Base-by-base conservation (phyloP, 257 asterid genomes). In the Craterostigma plantagineum region DNA sequence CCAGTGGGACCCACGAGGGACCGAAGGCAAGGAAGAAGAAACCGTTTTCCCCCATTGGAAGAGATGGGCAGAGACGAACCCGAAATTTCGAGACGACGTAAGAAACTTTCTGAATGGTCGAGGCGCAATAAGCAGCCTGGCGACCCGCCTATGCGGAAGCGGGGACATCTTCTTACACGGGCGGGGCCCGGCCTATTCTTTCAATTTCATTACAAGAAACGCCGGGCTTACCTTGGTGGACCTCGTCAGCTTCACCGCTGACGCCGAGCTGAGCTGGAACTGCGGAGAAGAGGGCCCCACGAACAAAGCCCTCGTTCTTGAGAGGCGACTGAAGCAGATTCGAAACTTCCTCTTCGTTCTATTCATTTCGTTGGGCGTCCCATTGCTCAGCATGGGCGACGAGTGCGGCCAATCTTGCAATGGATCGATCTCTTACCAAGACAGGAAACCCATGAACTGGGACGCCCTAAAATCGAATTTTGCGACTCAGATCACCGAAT, bases 351-450 rank as follows among this genome's bases (percentile, higher is more conserved):
- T 79, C 52, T 82, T 87, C 63, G 62, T 75, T 17, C 44, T 87
- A 59, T 83, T 79, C 45, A 50, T 83, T 56, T 82, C 94, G 15
- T 49, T 68, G 51, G 98, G 98, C 1, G 83, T 83, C 50, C 98
- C 98, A 0, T 70, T 90, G 33, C 76, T 90, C n/a, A 83, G 70
- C 81, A 90, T 82, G 95, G 98, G 95, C 35, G 94, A 90, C 56
- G 95, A 90, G 58, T 83, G 91, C 51, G 95, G 95, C 59, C 91
- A 56, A 54, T 83, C 95, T 17, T 52, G 57, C 3, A 63, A 71
- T 38, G 98, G 95, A 10, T 72, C 81, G 58, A 60, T 53, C 4
- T 54, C 54, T 42, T 60, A 67, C 34, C 42, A 54, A 12, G 74
- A 76, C 47, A 75, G 79, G 1, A 63, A 59, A 48, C 69, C 75